These are phyloP conservation scores for Amphibolis antarctica DNA, from an alignment of 106 monocot genomes.

Conservation along the genomic window DNA sequence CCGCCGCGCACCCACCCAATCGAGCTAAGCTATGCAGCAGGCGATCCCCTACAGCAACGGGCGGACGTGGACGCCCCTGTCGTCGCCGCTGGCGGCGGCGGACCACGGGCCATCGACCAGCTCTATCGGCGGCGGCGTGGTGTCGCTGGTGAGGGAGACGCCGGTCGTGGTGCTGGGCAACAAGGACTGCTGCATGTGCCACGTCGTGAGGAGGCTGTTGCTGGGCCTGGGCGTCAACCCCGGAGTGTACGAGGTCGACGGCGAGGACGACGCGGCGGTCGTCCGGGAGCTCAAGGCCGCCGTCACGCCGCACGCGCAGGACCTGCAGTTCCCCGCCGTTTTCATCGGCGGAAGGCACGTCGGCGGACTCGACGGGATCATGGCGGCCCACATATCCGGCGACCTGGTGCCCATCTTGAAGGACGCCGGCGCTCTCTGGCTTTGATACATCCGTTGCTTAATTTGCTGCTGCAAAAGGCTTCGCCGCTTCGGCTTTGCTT, in stretches of 20 bases:
- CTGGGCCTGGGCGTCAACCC: constrained; percentile 32
- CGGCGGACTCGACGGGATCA: constrained; percentile 20
- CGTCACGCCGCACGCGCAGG: background rate
- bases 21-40: constrained; percentile 8
- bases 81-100: background rate
- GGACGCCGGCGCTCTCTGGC: constrained; percentile 7
- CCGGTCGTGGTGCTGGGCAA: constrained; percentile 64
- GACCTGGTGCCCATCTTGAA: constrained; percentile 19
- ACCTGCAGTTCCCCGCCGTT: constrained; percentile 21
- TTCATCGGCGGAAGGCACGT: constrained; percentile 30
- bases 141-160: constrained; percentile 28
- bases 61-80: constrained; percentile 3
- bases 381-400: constrained; percentile 17
- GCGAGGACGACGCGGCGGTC: background rate
- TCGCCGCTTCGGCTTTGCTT: too few species aligned
- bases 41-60: constrained; percentile 11
- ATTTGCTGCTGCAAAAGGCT: too few species aligned
- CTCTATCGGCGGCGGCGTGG: background rate
- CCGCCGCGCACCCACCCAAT: background rate
- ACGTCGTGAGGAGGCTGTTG: constrained; percentile 30
- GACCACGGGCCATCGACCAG: background rate
- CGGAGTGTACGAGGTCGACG: constrained; percentile 20
- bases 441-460: too few species aligned
- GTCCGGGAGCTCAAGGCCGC: background rate
- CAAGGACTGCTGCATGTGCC: constrained; percentile 36